Evolutionary conservation across 2,329 filamentous ascomycete species (phyloP).

Genomic region (Pseudocercospora cruenta): DNA sequence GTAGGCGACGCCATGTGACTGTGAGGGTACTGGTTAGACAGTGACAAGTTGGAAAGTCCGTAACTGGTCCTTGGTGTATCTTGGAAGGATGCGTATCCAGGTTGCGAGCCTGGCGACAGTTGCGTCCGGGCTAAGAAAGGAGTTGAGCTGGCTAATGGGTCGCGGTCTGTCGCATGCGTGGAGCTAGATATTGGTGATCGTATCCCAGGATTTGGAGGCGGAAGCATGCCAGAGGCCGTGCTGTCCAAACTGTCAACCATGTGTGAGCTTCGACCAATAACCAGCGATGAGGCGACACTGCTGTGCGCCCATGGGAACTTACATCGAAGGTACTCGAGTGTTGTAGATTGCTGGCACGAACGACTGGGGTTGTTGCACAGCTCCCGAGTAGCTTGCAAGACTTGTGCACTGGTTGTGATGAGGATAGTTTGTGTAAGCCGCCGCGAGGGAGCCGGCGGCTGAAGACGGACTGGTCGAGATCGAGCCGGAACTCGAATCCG

Average conservation of each 20-base stretch:
- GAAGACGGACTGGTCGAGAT: slow-evolving; percentile 57
- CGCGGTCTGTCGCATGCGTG: slow-evolving; percentile 34
- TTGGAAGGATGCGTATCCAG: slow-evolving; percentile 36
- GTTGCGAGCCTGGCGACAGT: slow-evolving; percentile 33
- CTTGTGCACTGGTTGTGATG: slow-evolving; percentile 42
- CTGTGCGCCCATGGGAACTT: slow-evolving; percentile 41
- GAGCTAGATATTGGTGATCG: slow-evolving; percentile 35
- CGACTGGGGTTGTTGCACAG: slow-evolving; percentile 41
- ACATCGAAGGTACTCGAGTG: slow-evolving; percentile 49
- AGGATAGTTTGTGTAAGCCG: slow-evolving; percentile 45
- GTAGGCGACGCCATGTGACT: slow-evolving; percentile 37
- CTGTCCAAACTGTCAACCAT: slow-evolving; percentile 35
- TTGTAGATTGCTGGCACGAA: slow-evolving; percentile 47
- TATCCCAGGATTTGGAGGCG: slow-evolving; percentile 30
- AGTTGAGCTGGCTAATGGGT: slow-evolving; percentile 32
- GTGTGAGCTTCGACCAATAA: slow-evolving; percentile 30
- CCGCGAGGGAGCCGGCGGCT: slow-evolving; percentile 49
- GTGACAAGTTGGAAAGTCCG: slow-evolving; percentile 30
- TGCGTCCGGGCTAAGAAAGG: slow-evolving; percentile 34
- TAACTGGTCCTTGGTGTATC: slow-evolving; percentile 38
- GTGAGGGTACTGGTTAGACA: slow-evolving; percentile 27
- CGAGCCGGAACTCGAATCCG: slow-evolving; percentile 61
- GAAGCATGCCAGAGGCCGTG: slow-evolving; percentile 34
- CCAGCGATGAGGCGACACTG: slow-evolving; percentile 20
- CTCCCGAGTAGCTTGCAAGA: slow-evolving; percentile 37